A percentile compares a stretch with the other conserved stretches of the same genome.
These are phyloP conservation scores for Pyrenula massariospora DNA, from an alignment of 495 filamentous ascomycete genomes.

Conservation along the genomic window DNA sequence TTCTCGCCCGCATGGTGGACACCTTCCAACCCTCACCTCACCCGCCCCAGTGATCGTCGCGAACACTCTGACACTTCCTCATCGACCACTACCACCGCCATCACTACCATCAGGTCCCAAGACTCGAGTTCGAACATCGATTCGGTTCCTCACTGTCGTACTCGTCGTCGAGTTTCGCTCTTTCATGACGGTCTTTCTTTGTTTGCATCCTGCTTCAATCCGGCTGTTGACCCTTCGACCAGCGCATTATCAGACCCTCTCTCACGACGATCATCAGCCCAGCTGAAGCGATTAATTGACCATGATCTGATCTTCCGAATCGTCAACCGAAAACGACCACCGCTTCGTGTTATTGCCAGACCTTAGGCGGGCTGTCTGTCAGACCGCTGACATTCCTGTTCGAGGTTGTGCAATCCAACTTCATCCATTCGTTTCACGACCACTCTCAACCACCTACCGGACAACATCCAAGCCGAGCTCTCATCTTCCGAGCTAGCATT, in stretches of 20 bases:
- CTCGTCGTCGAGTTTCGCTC: background rate
- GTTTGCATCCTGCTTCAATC: background rate
- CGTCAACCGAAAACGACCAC: too few relatives aligned
- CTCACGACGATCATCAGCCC: background rate
- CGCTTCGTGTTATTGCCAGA: too few relatives aligned
- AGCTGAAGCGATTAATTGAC: background rate
- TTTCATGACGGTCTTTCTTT: background rate
- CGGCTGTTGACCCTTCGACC: background rate
- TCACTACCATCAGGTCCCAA: background rate
- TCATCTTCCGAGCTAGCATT: too few relatives aligned
- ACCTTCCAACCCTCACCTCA: background rate
- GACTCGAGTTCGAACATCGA: background rate
- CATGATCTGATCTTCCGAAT: background rate
- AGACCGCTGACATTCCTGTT: too few relatives aligned
- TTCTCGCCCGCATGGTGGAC: constrained; percentile 3
- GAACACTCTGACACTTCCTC: constrained; percentile 5
- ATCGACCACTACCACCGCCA: constrained; percentile 6
- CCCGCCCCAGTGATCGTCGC: constrained; percentile 6
- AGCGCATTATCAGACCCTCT: background rate
- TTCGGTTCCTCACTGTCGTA: background rate
- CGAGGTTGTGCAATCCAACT: background rate
- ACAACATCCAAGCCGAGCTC: too few relatives aligned
- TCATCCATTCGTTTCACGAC: background rate
- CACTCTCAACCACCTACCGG: background rate
- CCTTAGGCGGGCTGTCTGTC: too few relatives aligned